A percentile compares a stretch with the other conserved stretches of the same genome.
phyloP scores from a whole-genome alignment of 2,329 filamentous ascomycete genomes.

The Gaeumannomyces tritici region DNA sequence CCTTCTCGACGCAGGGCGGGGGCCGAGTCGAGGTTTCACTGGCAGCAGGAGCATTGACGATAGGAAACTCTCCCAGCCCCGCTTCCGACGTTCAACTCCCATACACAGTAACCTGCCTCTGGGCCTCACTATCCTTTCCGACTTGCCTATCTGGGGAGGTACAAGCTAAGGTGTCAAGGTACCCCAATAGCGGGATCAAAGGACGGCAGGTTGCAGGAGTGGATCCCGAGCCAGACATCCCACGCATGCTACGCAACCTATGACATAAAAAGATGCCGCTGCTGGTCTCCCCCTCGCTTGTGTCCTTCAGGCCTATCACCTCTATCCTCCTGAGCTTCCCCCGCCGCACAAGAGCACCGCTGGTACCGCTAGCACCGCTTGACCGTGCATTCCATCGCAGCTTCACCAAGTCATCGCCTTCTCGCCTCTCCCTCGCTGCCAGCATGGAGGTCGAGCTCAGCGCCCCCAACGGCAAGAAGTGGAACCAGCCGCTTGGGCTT shows the following conservation, averaged over 20 bases:
- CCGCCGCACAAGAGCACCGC: neutral
- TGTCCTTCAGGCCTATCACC: neutral
- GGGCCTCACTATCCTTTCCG: too few species aligned
- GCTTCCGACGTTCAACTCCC: too few species aligned
- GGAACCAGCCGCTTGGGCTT: conserved; percentile 64
- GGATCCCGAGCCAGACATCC: neutral
- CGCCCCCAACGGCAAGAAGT: conserved; percentile 66
- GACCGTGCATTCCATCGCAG: neutral
- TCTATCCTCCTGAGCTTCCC: neutral
- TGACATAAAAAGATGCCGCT: neutral
- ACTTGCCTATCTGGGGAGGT: neutral
- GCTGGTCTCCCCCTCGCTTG: neutral
- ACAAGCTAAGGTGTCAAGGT: neutral
- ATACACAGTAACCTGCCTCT: too few species aligned
- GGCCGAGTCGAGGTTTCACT: neutral
- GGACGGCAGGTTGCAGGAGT: neutral
- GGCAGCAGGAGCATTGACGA: neutral
- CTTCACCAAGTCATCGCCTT: conserved; percentile 2
- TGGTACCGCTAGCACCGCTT: neutral
- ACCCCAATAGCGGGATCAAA: neutral
- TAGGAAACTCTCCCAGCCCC: neutral
- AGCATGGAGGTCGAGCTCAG: conserved; percentile 47
- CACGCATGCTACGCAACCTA: neutral
- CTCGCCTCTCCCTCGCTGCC: neutral
- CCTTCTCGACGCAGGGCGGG: too few species aligned